Conservation (phyloP, 23 red algal species). For the Gracilaria vermiculophylla region DNA sequence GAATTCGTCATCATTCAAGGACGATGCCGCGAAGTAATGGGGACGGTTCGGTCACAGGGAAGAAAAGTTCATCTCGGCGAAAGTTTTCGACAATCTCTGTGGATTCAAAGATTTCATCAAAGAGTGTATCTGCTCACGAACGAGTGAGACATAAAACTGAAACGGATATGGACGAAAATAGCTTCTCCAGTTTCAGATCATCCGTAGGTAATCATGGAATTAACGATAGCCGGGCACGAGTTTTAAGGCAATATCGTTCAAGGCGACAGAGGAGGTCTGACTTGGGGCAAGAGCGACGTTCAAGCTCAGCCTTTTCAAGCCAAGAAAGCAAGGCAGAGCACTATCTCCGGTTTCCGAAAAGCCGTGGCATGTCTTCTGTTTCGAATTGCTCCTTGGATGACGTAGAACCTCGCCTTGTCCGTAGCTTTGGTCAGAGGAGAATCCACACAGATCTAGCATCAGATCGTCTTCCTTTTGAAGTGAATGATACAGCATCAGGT, state of each 20-base stretch:
- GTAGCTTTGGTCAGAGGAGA: conserved; percentile 11
- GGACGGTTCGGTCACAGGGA: background rate
- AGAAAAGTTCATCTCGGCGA: background rate
- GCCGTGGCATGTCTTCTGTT: background rate
- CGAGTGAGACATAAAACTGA: background rate
- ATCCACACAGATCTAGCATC: conserved; percentile 4
- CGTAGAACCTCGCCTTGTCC: conserved; percentile 20
- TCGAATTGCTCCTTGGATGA: background rate
- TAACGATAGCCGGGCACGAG: background rate
- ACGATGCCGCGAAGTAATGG: background rate
- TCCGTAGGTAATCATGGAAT: background rate
- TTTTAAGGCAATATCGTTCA: background rate
- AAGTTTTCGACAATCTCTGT: background rate
- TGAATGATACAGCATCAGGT: background rate
- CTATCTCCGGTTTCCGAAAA: background rate
- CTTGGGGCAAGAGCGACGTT: background rate
- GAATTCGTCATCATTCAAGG: background rate
- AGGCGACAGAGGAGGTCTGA: background rate
- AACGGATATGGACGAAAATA: background rate
- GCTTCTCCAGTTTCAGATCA: background rate
- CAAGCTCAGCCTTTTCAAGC: background rate
- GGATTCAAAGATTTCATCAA: background rate
- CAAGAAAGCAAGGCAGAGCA: background rate
- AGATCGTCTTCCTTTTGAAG: background rate
- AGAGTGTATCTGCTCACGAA: background rate